A percentile compares a stretch with the other conserved stretches of the same genome.
These are phyloP conservation scores for Strobilomyces dryophilus DNA, from an alignment of 768 basidiomycete species.

Conservation along the genomic window DNA sequence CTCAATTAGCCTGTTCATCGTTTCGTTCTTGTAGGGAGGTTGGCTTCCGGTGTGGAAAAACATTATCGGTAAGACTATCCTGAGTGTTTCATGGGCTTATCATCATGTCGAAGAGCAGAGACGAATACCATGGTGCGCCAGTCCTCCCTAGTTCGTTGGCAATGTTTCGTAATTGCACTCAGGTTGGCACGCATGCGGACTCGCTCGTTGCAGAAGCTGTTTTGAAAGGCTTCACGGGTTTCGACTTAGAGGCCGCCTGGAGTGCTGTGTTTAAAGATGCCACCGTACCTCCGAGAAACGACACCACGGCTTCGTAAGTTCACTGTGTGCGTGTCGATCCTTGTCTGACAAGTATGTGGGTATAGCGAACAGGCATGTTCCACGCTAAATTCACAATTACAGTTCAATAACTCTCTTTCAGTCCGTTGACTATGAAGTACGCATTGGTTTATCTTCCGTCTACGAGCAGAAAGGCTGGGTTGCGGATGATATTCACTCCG, in stretches of 20 bases:
- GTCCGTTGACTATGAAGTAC: constrained; percentile 76
- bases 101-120: constrained; percentile 33
- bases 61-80: constrained; percentile 14
- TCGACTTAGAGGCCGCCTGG: constrained; percentile 64
- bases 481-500: no score
- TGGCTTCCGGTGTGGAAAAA: constrained; percentile 93
- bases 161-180: not conserved
- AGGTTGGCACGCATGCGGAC: no score
- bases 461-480: no score
- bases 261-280: constrained; percentile 74
- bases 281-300: constrained; percentile 54
- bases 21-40: constrained; percentile 44
- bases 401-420: constrained; percentile 22
- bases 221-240: constrained; percentile 62
- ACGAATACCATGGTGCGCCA: constrained; percentile 74
- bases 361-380: no score
- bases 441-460: constrained; percentile 72
- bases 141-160: not conserved
- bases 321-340: not conserved
- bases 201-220: no score
- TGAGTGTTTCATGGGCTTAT: not conserved
- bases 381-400: not conserved
- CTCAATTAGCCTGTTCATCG: no score
- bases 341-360: constrained; percentile 19
- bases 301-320: constrained; percentile 47